Base-by-base conservation (phyloP, 176 grass and related monocot species). In the Bothriochloa decipiens region DNA sequence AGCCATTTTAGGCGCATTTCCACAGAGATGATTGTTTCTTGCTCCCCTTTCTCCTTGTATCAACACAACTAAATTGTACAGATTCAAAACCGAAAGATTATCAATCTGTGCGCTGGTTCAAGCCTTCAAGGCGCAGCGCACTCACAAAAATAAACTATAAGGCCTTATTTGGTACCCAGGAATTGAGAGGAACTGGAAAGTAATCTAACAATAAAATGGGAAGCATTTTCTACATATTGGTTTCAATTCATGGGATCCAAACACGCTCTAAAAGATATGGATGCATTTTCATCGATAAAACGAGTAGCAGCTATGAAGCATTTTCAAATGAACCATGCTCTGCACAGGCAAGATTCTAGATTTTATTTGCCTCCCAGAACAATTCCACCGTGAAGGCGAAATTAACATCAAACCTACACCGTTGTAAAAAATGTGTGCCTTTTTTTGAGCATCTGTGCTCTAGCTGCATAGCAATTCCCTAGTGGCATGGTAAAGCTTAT, bases 311-410 rank as follows among this genome's bases (percentile, higher is more conserved):
- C 3, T 29, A 42, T 40, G 12, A 8, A 57, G 2, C 14, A 6
- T 81, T 64, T 71, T 81, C 65, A 81, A 22, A 37, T n/a, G 36
- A 50, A 67, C 35, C 27, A 80, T 65, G 76, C 12, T 33, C 43
- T n/a, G n/a, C 25, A 10, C 72, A 4, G 72, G 42, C 32, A 88
- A 8, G 23, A 28, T 2, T 80, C 8, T 55, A 35, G 25, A 22
- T 80, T 83, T 60, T 9, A 60, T 61, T 45, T 11, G 80, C 35
- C 20, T 58, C 11, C 20, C 28, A 1, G 49, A 2, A 28, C 47
- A 71, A 71, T 71, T 39, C 79, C 16, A 71, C 49, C 5, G 58
- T 16, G 22, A 74, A 84, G 20, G 10, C 53, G 23, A 41, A 16
- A 87, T 9, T 41, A 23, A 3, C 32, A 78, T 39, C 58, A 81